These are phyloP conservation scores for Salix suchowensis DNA, from an alignment of 345 rosid genomes.

Conservation along the genomic window DNA sequence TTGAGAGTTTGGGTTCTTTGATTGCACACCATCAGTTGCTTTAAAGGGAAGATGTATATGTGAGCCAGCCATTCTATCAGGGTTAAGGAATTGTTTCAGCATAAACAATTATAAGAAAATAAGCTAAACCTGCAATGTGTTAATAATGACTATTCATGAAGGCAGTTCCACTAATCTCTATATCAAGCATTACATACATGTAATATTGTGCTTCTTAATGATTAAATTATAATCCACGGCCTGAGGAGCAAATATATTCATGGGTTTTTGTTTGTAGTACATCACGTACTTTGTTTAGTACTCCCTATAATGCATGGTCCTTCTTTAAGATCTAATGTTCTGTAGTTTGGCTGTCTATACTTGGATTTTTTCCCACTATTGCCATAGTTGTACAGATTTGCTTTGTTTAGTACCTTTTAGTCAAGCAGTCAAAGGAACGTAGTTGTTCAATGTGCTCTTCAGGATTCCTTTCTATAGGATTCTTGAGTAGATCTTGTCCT, in stretches of 20 bases:
- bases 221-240: not conserved
- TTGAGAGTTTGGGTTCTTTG: not conserved
- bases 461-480: not conserved
- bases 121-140: not conserved
- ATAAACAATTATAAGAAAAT: not conserved
- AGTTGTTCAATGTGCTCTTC: not conserved
- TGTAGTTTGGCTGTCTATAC: not conserved
- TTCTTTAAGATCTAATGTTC: not conserved
- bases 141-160: not conserved
- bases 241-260: not conserved
- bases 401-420: not conserved
- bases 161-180: not conserved
- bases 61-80: not conserved
- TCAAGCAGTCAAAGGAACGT: not conserved
- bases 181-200: not conserved
- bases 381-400: not conserved
- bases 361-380: not conserved
- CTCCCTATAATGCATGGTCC: not conserved
- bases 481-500: not conserved
- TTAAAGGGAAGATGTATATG: conserved; percentile 1
- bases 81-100: not conserved
- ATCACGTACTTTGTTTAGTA: not conserved
- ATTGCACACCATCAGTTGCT: not conserved
- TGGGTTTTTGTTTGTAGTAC: not conserved
- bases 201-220: not conserved